phyloP scores from a whole-genome alignment of 345 rosid species.

The Hevea brasiliensis region DNA sequence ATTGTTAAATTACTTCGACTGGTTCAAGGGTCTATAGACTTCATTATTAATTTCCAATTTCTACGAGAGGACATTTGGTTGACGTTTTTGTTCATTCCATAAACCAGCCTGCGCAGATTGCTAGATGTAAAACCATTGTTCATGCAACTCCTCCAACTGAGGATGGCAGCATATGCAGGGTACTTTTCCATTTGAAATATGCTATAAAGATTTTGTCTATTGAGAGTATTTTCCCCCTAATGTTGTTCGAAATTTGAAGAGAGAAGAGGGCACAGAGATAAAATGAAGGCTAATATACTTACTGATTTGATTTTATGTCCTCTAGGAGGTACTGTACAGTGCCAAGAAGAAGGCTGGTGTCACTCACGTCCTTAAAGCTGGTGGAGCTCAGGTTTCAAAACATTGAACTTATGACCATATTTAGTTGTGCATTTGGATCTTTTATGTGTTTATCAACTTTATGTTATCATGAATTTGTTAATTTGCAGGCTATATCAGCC shows the following conservation, averaged over 20 bases:
- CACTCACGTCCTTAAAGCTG: slow-evolving; percentile 91
- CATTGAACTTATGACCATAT: background rate
- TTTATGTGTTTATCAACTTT: background rate
- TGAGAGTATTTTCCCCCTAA: background rate
- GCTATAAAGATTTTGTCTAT: background rate
- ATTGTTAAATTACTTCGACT: slow-evolving; percentile 5
- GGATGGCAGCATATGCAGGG: slow-evolving; percentile 91
- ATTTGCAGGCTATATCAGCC: slow-evolving; percentile 80
- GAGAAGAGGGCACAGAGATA: background rate
- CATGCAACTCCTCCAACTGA: slow-evolving; percentile 85
- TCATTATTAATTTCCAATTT: background rate
- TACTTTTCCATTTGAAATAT: slow-evolving; percentile 15
- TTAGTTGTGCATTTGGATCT: background rate
- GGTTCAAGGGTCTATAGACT: slow-evolving; percentile 1
- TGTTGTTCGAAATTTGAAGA: background rate
- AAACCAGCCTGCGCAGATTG: slow-evolving; percentile 84
- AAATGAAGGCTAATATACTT: background rate
- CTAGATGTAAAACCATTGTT: slow-evolving; percentile 83
- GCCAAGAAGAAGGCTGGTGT: slow-evolving; percentile 95
- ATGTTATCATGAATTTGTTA: background rate
- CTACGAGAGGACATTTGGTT: slow-evolving; percentile 10
- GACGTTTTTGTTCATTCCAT: slow-evolving; percentile 21
- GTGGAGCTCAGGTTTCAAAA: slow-evolving; percentile 84
- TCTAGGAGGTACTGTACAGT: slow-evolving; percentile 83
- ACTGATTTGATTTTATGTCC: slow-evolving; percentile 2